Conservation (phyloP, 495 filamentous ascomycete species). For the Saxispiralis lemnorum region DNA sequence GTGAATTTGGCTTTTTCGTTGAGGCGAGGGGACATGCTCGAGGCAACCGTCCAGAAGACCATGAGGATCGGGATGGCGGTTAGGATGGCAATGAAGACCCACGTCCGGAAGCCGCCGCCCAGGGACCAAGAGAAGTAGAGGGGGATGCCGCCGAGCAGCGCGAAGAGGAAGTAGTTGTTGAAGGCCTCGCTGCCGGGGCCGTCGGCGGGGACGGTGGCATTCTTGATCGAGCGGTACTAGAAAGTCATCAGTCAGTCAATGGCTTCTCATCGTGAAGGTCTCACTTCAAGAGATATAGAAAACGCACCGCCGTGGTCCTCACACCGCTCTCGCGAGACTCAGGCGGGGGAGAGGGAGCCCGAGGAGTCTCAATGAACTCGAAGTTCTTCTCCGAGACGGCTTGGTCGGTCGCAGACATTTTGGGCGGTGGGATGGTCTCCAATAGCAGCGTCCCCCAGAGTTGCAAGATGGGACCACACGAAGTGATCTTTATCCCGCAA, state of each 20-base stretch:
- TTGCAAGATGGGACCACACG: too few species aligned
- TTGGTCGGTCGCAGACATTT: conserved; percentile 2
- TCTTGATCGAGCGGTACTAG: conserved; percentile 61
- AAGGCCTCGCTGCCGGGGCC: conserved; percentile 50
- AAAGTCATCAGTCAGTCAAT: background rate
- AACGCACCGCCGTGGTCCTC: conserved; percentile 43
- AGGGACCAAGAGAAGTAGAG: conserved; percentile 48
- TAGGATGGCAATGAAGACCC: conserved; percentile 50
- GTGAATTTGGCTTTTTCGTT: conserved; percentile 63
- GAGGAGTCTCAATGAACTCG: conserved; percentile 64
- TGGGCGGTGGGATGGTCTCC: background rate
- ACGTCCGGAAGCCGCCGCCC: conserved; percentile 54
- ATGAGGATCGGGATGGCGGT: conserved; percentile 49
- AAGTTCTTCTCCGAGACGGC: conserved; percentile 38
- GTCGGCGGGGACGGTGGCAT: conserved; percentile 67
- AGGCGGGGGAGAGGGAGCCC: conserved; percentile 37
- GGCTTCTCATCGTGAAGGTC: background rate
- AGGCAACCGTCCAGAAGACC: conserved; percentile 52
- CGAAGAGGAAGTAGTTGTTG: conserved; percentile 45
- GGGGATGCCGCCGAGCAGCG: conserved; percentile 42
- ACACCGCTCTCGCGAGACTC: conserved; percentile 57
- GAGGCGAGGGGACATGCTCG: conserved; percentile 49
- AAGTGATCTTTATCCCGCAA: too few species aligned
- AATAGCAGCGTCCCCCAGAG: too few species aligned
- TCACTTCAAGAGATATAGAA: conserved; percentile 16